phyloP scores from a whole-genome alignment of 164 flowering plant species.

The Akebia trifoliata region DNA sequence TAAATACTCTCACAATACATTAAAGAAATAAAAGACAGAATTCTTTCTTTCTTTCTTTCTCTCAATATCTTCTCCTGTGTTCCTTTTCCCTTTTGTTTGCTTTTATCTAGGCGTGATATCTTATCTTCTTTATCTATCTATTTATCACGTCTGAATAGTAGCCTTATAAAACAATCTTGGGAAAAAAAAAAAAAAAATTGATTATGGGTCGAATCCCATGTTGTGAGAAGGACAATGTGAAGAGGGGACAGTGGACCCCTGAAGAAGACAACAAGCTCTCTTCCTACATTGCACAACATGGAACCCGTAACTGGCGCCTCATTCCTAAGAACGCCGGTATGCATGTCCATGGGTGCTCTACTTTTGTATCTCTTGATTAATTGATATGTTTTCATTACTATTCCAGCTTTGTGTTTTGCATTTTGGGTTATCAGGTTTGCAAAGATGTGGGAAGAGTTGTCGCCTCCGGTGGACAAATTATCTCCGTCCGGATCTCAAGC shows the following conservation, averaged over 20 bases:
- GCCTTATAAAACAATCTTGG: background rate
- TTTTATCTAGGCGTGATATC: too few relatives aligned
- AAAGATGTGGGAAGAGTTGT: constrained; percentile 96
- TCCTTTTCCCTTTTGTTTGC: background rate
- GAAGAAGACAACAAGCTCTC: constrained; percentile 95
- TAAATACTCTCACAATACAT: background rate
- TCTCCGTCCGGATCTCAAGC: constrained; percentile 92
- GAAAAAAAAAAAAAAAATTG: background rate
- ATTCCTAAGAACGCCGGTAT: constrained; percentile 94
- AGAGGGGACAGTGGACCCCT: constrained; percentile 97
- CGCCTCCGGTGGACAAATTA: constrained; percentile 95
- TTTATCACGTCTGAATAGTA: background rate
- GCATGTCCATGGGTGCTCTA: background rate
- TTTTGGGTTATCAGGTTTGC: constrained; percentile 51
- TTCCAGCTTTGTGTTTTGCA: too few relatives aligned
- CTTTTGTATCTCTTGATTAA: background rate
- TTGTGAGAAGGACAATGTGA: constrained; percentile 95
- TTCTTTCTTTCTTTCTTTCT: background rate
- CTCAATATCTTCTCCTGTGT: background rate
- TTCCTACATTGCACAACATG: constrained; percentile 90
- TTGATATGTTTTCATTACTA: background rate
- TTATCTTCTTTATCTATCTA: too few relatives aligned
- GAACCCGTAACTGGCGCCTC: constrained; percentile 98
- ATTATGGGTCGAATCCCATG: constrained; percentile 95
- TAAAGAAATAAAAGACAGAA: background rate